Evolutionary conservation across 192 early-diverging fungal genomes (phyloP).

Genomic region (Piromyces sp.): DNA sequence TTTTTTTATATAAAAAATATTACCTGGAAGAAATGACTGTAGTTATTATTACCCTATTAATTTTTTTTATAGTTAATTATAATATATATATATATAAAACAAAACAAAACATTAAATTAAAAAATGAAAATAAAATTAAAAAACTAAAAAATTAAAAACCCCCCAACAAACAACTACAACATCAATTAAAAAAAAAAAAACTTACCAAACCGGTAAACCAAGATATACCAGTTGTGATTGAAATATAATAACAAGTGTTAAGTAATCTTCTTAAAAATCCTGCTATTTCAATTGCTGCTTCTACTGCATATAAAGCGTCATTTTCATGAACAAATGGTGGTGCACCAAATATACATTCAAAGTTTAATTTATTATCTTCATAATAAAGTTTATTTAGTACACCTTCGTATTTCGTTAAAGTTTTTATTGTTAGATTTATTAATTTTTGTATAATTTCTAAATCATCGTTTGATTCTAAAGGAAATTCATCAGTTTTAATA

Average conservation of each 20-base stretch:
- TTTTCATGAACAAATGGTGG: background rate
- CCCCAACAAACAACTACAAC: too few relatives aligned
- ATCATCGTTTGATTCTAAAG: background rate
- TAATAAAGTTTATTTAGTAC: background rate
- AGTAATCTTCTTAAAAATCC: background rate
- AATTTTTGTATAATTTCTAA: background rate
- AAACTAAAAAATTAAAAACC: too few relatives aligned
- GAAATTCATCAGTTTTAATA: background rate
- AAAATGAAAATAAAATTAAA: too few relatives aligned
- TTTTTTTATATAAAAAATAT: too few relatives aligned
- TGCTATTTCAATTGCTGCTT: background rate
- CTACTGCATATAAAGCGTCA: background rate
- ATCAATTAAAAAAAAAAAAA: too few relatives aligned
- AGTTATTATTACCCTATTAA: background rate
- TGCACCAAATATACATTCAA: background rate
- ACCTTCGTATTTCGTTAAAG: background rate
- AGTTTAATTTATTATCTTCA: background rate
- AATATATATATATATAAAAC: background rate
- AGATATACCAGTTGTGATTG: background rate
- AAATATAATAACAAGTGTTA: background rate
- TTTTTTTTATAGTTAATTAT: background rate
- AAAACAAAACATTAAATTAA: too few relatives aligned
- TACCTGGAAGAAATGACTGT: background rate
- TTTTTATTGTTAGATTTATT: background rate
- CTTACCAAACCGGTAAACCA: background rate